These are phyloP conservation scores for Lasiosphaeris hirsuta DNA, from an alignment of 495 filamentous ascomycete species.

Conservation along the genomic window DNA sequence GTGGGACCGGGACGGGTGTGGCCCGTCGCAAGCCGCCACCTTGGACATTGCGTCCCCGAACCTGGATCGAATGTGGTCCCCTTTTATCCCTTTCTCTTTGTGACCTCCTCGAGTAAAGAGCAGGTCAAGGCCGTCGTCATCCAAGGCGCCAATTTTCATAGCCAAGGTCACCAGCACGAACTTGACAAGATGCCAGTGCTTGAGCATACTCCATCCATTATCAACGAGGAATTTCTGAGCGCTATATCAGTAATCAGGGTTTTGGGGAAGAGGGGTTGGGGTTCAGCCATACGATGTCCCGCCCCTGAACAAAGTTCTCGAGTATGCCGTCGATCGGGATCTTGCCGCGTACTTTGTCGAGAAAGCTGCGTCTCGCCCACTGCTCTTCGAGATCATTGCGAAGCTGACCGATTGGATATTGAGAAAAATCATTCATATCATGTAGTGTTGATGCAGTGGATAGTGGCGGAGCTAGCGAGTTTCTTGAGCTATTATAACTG, in stretches of 20 bases:
- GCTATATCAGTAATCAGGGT: slow-evolving; percentile 5
- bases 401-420: slow-evolving; percentile 3
- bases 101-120: slow-evolving; percentile 18
- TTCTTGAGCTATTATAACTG: neutral
- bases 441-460: neutral
- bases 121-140: slow-evolving; percentile 29
- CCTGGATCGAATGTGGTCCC: neutral
- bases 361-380: neutral
- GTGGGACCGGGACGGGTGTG: no score
- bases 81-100: neutral
- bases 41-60: slow-evolving; percentile 5
- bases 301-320: slow-evolving; percentile 11
- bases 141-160: slow-evolving; percentile 24
- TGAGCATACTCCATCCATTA: slow-evolving; percentile 19
- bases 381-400: neutral
- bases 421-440: neutral
- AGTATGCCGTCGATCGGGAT: neutral
- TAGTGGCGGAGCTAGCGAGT: neutral
- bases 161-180: slow-evolving; percentile 23
- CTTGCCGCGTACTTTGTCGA: neutral
- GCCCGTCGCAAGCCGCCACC: neutral
- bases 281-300: slow-evolving; percentile 19
- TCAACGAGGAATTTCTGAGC: slow-evolving; percentile 27
- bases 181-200: slow-evolving; percentile 22
- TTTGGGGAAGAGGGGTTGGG: no score